Conservation (phyloP, 495 filamentous ascomycete species). For the Tuber calosporum region DNA sequence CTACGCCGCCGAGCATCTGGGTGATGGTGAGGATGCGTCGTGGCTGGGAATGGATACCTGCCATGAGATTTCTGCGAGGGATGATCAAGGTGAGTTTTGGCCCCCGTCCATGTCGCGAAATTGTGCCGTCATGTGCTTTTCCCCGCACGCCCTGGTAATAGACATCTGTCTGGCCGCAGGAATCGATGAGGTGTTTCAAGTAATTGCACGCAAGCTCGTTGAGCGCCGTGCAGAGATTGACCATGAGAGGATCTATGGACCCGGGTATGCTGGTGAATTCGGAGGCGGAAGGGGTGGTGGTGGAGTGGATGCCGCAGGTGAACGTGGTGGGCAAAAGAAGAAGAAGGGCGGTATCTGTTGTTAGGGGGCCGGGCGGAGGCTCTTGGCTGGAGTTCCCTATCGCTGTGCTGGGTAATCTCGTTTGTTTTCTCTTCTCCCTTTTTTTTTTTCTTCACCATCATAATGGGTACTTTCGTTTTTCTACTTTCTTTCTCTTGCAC, state of each 20-base stretch:
- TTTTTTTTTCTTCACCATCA: neutral
- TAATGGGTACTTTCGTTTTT: neutral
- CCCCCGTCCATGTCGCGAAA: neutral
- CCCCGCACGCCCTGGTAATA: neutral
- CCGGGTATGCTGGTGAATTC: conserved; percentile 17
- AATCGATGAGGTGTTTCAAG: conserved; percentile 93
- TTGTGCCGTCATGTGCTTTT: neutral
- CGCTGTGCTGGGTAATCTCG: neutral
- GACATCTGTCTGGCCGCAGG: conserved; percentile 39
- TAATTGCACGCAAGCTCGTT: conserved; percentile 88
- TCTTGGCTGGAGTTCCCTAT: neutral
- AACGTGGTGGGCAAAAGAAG: conserved; percentile 21
- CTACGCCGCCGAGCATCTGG: conserved; percentile 83
- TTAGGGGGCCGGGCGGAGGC: conserved; percentile 11
- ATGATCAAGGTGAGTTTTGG: conserved; percentile 59
- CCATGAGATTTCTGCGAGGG: conserved; percentile 91
- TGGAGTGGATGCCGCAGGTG: conserved; percentile 18
- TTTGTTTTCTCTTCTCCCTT: neutral
- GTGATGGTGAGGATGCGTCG: conserved; percentile 35
- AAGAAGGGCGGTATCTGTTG: conserved; percentile 35
- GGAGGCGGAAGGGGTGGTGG: conserved; percentile 16
- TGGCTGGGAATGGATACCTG: conserved; percentile 85
- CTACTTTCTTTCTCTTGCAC: neutral
- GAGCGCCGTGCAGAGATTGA: conserved; percentile 51
- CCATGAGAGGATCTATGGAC: conserved; percentile 27